These are phyloP conservation scores for Trichosporon faecale DNA, from an alignment of 1,284 basidiomycete species.

Conservation along the genomic window DNA sequence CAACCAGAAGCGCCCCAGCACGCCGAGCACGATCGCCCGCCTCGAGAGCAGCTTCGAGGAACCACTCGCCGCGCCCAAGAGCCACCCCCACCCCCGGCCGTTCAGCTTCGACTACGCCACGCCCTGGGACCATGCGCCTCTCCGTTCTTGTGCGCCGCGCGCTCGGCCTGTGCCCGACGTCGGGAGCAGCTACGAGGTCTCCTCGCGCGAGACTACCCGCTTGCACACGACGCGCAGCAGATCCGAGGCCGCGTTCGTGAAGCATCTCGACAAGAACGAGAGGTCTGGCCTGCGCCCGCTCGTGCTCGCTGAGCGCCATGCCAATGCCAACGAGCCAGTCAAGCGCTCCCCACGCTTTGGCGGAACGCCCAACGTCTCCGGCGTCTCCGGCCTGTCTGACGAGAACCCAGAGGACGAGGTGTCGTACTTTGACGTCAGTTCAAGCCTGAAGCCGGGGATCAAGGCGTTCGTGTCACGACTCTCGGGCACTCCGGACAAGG, in stretches of 20 bases:
- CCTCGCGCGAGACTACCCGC: not conserved
- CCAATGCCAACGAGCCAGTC: not conserved
- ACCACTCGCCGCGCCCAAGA: not conserved
- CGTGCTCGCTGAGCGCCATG: not conserved
- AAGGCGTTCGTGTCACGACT: not conserved
- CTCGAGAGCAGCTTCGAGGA: not conserved
- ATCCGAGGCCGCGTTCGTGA: not conserved
- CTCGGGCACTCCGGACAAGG: too few relatives aligned
- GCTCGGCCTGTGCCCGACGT: not conserved
- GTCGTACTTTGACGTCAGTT: not conserved
- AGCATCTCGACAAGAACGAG: not conserved
- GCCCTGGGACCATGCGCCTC: not conserved
- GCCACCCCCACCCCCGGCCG: not conserved
- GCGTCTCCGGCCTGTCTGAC: not conserved
- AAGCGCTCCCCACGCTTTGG: not conserved
- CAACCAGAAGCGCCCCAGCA: not conserved
- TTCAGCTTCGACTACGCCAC: not conserved
- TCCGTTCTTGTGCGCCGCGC: not conserved
- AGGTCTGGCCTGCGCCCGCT: not conserved
- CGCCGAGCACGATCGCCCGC: not conserved
- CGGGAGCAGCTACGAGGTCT: not conserved
- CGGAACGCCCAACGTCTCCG: not conserved
- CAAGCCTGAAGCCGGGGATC: not conserved
- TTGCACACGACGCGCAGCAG: not conserved
- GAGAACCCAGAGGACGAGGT: not conserved